phyloP scores from a whole-genome alignment of 2,329 filamentous ascomycete genomes.

The Neofusicoccum kwambonambiense region DNA sequence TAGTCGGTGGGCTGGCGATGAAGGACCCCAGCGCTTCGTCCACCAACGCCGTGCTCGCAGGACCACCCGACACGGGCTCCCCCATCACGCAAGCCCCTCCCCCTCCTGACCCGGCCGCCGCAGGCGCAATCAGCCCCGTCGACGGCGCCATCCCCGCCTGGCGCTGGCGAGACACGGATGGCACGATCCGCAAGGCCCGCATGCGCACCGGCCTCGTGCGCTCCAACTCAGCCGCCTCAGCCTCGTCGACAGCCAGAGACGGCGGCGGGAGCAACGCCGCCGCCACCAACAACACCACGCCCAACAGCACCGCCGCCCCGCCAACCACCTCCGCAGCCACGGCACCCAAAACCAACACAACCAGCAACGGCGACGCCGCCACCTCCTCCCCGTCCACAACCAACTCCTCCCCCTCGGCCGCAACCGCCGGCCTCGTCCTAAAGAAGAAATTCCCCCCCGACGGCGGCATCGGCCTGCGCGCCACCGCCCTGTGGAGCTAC shows the following conservation, averaged over 20 bases:
- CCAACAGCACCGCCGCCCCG: background rate
- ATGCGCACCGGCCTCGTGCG: conserved; percentile 1
- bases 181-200: conserved; percentile 27
- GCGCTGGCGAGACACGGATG: conserved; percentile 38
- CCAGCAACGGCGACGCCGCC: background rate
- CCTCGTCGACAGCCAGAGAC: background rate
- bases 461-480: conserved; percentile 66
- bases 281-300: background rate
- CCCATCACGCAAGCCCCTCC: conserved; percentile 18
- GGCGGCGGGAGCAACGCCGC: background rate
- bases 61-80: background rate
- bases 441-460: conserved; percentile 64
- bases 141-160: conserved; percentile 20
- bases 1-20: conserved; percentile 74
- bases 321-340: background rate
- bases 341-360: background rate
- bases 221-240: background rate
- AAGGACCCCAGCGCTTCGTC: conserved; percentile 54
- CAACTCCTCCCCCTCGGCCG: too few species aligned
- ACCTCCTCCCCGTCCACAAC: background rate
- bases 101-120: conserved; percentile 19
- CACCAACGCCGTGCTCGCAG: background rate
- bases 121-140: background rate
- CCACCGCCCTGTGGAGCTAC: conserved; percentile 72
- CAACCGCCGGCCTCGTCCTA: background rate